phyloP scores from a whole-genome alignment of 768 basidiomycete species.

The Calocybe gangraenosa region DNA sequence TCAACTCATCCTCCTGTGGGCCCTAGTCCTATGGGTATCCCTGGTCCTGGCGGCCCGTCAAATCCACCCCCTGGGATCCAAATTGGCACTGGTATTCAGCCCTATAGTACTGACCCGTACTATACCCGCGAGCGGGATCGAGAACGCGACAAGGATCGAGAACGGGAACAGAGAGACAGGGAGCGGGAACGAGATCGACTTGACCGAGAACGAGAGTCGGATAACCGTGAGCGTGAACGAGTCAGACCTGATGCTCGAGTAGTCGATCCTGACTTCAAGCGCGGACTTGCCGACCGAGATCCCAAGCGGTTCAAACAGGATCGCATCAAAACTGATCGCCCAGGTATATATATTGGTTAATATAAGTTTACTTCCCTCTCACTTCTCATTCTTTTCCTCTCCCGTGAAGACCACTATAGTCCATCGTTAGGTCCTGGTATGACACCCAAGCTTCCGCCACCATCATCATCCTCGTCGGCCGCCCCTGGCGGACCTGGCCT shows the following conservation, averaged over 20 bases:
- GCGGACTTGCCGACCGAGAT: slow-evolving; percentile 49
- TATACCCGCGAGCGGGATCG: slow-evolving; percentile 21
- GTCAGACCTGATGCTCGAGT: slow-evolving; percentile 14
- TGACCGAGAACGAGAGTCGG: slow-evolving; percentile 24
- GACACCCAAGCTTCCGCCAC: slow-evolving; percentile 35
- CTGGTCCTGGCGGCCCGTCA: slow-evolving; percentile 16
- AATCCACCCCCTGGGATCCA: slow-evolving; percentile 17
- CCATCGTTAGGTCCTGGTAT: slow-evolving; percentile 33
- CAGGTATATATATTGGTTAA: slow-evolving; percentile 19
- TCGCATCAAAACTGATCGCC: slow-evolving; percentile 33
- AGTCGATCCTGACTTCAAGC: slow-evolving; percentile 22
- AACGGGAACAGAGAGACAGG: slow-evolving; percentile 20
- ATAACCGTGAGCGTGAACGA: slow-evolving; percentile 20
- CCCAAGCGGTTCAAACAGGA: slow-evolving; percentile 55
- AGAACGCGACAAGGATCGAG: slow-evolving; percentile 22
- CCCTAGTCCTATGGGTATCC: slow-evolving; percentile 13
- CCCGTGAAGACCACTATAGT: slow-evolving; percentile 30
- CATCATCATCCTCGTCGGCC: slow-evolving; percentile 22
- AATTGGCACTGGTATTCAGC: slow-evolving; percentile 10
- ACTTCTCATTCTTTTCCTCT: background rate
- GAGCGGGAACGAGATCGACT: slow-evolving; percentile 36
- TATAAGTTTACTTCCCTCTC: background rate
- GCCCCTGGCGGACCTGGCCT: slow-evolving; percentile 33
- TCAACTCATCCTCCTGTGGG: slow-evolving; percentile 20
- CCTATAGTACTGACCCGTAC: slow-evolving; percentile 19